phyloP scores from a whole-genome alignment of 331 rosid genomes.

The Malus hybrid region DNA sequence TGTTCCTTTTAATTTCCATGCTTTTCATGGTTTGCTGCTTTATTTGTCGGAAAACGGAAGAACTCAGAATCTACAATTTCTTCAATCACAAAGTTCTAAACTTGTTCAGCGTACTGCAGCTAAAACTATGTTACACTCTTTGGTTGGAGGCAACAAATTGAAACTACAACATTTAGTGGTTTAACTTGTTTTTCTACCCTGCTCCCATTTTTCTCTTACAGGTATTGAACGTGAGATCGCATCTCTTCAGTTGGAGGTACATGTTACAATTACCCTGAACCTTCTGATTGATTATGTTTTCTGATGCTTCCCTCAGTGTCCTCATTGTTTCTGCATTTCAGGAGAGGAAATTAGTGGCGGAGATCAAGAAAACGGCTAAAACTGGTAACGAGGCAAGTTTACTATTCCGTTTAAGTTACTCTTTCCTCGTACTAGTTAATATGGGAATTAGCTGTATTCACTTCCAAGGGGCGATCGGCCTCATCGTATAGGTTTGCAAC shows the following conservation, averaged over 20 bases:
- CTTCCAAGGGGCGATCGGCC: background rate
- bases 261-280: slow-evolving; percentile 1
- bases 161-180: background rate
- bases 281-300: slow-evolving; percentile 4
- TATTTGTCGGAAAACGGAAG: too few species aligned
- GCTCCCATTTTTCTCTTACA: slow-evolving; percentile 9
- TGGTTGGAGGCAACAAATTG: background rate
- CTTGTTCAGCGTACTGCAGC: background rate
- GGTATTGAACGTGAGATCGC: slow-evolving; percentile 90
- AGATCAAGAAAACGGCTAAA: slow-evolving; percentile 79
- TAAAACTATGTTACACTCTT: background rate
- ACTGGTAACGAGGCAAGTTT: slow-evolving; percentile 80
- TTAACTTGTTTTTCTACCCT: background rate
- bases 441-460: background rate
- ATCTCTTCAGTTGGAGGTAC: slow-evolving; percentile 88
- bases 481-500: background rate
- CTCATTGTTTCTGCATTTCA: slow-evolving; percentile 25
- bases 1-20: background rate
- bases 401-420: background rate
- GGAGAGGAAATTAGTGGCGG: slow-evolving; percentile 93
- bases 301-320: background rate
- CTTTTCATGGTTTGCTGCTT: background rate
- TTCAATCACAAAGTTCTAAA: background rate
- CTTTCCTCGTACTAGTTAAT: background rate
- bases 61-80: background rate